Base-by-base conservation (phyloP, 371 early-diverging fungal genomes). In the Blakeslea trispora region DNA sequence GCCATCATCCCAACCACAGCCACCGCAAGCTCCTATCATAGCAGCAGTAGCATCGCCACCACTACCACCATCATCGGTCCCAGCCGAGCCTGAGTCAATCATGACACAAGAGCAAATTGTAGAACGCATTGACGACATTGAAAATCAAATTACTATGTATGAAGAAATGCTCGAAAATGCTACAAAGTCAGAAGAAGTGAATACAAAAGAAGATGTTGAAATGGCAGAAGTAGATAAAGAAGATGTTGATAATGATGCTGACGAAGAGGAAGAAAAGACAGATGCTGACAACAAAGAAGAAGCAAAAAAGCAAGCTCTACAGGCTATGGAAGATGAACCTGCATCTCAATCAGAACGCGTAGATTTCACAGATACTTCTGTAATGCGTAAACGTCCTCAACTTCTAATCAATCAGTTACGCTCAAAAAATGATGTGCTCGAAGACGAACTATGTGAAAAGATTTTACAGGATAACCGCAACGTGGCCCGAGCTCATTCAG, bases 401-500 rank as follows among this genome's bases (percentile, higher is more conserved):
- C 44, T 77, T 9, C 45, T 77, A 14, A 79, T 79, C 32, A 72
- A 76, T 10, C 77, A 79, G 48, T 40, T 69, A 11, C 63, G 72
- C n/a, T 48, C 57, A 2, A 62, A 48, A 9, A 59, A 51, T 18
- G 80, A 79, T 18, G 73, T 77, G 13, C 55, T 59, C 6, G 81
- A 82, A 1, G 79, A 80, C 32, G 64, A 66, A 0, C 61, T 81
- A 17, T 75, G 62, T 40, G 72, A 77, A 47, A 71, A 78, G 11
- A 80, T 90, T 8, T 74, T 86, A 31, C 67, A 68, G 4, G 85
- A 86, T 28, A 90, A 90, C 58, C 79, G 74, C 21, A 63, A 69
- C 7, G 61, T 73, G 1, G 89, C 90, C 9, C 74, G 75, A 45
- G 66, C 72, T 14, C 78, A 77, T 42, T 75, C 82, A 1, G 54